Base-by-base conservation (phyloP, 78 protist species). In the Chrysochromulina parva region DNA sequence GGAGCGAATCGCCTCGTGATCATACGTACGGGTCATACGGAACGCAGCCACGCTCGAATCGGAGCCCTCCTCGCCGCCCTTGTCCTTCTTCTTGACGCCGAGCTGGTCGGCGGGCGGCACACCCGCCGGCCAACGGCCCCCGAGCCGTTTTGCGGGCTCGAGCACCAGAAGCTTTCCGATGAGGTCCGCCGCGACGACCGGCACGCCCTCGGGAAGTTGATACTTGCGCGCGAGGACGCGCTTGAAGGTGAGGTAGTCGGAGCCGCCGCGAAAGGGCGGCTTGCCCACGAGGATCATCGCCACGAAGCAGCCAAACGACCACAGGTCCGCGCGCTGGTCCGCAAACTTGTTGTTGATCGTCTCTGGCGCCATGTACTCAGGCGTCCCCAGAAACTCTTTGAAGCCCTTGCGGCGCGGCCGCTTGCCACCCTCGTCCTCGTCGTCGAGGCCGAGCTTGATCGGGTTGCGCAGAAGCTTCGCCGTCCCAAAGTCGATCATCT, bases 401-500 rank as follows among this genome's bases (percentile, higher is more conserved):
- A 78, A 78, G 26, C 20, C 20, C n/a, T 20, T n/a, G 28, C 6
- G 19, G 58, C 85, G 85, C 85, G 16, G 6, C 22, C 14, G 62
- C 62, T 58, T 0, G 48, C 13, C 59, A 11, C 38, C 50, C 48
- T 78, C 86, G 5, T 0, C 38, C 22, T 26, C 24, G 38, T 20
- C 78, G 7, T 66, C 47, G 17, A 66, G 73, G 19, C 9, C 47
- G 47, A 14, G 52, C 17, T 2, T 7, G 47, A 1, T 11, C 9
- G 53, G 52, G 11, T 14, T 26, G 13, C 24, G 59, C 86, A 78
- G 38, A 20, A 53, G 16, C 47, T 78, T 78, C 24, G 86, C 86
- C 11, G 86, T n/a, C 5, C 86, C 86, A 24, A 78, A 78, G 62
- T 78, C 86, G 62, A 78, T 78, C 26, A 78, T 58, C 86, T 78